Evolutionary conservation across 768 basidiomycete genomes (phyloP), one percentile per base, ranked within the genome.

Genomic region (Lentinus brumalis): DNA sequence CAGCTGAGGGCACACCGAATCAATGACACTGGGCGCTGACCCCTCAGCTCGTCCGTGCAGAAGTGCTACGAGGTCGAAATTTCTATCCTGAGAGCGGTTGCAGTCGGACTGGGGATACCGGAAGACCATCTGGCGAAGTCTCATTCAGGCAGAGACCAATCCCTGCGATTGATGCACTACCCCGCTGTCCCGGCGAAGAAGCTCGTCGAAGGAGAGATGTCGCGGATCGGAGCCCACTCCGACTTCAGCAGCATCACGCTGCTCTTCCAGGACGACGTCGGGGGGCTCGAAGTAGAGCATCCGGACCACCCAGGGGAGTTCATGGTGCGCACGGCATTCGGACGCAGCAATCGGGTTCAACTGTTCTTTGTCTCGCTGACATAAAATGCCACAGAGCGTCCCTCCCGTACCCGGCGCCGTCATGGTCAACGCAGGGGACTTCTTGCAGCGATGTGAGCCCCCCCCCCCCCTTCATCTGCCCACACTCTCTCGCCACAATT

Each of bases 251-350:
- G 77, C 1, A 72, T 85, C 10, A 88, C 86, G 59, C 70, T 86
- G 5, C 71, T 88, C 1, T 76, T 86, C 53, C 86, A 87, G 70
- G 85, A 87, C 62, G 74, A 79, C 5, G 76, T 80, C 2, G 85
- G 85, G 7, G 86, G 86, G 0, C 74, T 87, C 4, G 83, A 88
- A 65, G 82, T 86, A 2, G 83, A 86, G 66, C 78, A 81, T 66
- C 83, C 83, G 0, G 71, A 75, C 41, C 64, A 70, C 30, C 76
- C 81, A 5, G 83, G 81, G 2, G 56, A 70, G 49, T 80, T 79
- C 60, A 54, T 71, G 75, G 67, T 65, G 42, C 32, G 32, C 35
- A 42, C 9, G 15, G 5, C 14, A 29, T 50, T 29, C 16, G 40
- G 26, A 29, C 30, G 1, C 21, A 26, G n/a, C n/a, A n/a, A n/a